These are phyloP conservation scores for Tricholoma bakamatsutake DNA, from an alignment of 768 basidiomycete species.

Conservation along the genomic window DNA sequence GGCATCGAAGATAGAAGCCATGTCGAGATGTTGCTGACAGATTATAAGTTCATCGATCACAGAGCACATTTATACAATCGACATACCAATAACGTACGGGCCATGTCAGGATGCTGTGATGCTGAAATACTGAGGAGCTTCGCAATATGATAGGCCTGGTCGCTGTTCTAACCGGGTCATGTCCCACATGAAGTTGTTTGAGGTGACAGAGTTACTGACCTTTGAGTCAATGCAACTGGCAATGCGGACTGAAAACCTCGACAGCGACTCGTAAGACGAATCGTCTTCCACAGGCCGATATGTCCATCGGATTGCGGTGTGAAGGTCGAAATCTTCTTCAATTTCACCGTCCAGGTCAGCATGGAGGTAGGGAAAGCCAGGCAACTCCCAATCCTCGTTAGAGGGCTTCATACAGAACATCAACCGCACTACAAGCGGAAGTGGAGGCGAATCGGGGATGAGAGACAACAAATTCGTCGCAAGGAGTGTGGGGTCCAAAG, in stretches of 20 bases:
- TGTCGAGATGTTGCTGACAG: slow-evolving; percentile 51
- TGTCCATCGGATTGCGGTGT: slow-evolving; percentile 46
- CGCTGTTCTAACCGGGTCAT: slow-evolving; percentile 32
- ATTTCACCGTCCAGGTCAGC: slow-evolving; percentile 50
- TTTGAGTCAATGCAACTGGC: slow-evolving; percentile 50
- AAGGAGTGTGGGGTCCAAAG: slow-evolving; percentile 52
- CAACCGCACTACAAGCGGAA: slow-evolving; percentile 60
- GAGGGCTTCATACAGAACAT: slow-evolving; percentile 78
- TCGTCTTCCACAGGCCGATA: slow-evolving; percentile 58
- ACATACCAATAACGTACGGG: slow-evolving; percentile 37
- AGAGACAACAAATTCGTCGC: slow-evolving; percentile 57
- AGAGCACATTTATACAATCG: background rate
- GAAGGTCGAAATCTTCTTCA: slow-evolving; percentile 48
- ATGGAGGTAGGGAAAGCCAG: slow-evolving; percentile 66
- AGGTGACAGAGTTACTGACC: slow-evolving; percentile 31
- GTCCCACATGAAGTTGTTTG: background rate
- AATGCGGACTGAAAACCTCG: slow-evolving; percentile 51
- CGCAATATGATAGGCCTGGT: slow-evolving; percentile 56
- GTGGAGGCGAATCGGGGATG: slow-evolving; percentile 56
- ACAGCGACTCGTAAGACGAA: slow-evolving; percentile 40
- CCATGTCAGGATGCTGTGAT: slow-evolving; percentile 60
- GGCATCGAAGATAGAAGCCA: slow-evolving; percentile 48
- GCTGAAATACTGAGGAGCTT: slow-evolving; percentile 59
- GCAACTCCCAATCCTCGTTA: slow-evolving; percentile 75
- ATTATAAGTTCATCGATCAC: background rate